Conservation (phyloP, 1,284 basidiomycete genomes). For the Coniophora puteana region DNA sequence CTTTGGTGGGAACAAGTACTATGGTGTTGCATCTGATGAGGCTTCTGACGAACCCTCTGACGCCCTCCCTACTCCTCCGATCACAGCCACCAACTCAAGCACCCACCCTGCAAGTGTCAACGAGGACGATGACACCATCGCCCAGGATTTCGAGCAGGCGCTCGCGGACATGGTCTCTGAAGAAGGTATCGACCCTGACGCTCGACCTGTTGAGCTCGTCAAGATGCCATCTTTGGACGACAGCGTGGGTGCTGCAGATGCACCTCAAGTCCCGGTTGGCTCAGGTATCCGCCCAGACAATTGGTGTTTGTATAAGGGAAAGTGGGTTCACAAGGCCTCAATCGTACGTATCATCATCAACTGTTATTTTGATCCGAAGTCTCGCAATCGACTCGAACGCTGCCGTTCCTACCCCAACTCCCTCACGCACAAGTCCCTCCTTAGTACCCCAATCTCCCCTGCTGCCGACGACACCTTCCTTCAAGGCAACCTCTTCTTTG, state of each 20-base stretch:
- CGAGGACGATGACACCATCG: not conserved
- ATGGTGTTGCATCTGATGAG: not conserved
- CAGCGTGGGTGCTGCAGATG: too few species aligned
- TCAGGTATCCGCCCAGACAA: not conserved
- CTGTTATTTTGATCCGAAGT: conserved; percentile 2
- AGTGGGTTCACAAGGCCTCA: conserved; percentile 5
- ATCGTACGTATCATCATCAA: conserved; percentile 4
- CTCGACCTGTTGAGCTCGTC: not conserved
- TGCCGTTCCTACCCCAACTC: too few species aligned
- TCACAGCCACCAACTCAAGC: not conserved
- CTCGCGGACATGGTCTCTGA: not conserved
- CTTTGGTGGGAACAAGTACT: not conserved
- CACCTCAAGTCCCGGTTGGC: not conserved
- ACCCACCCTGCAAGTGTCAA: not conserved
- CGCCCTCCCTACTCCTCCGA: not conserved
- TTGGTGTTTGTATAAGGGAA: conserved; percentile 2
- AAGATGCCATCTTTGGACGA: too few species aligned
- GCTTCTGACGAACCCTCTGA: not conserved
- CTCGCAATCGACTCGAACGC: conserved; percentile 2
- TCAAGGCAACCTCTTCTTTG: not conserved
- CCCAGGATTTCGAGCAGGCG: not conserved
- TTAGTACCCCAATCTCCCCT: too few species aligned
- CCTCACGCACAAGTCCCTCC: too few species aligned
- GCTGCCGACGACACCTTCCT: not conserved
- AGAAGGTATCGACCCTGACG: not conserved